phyloP scores from a whole-genome alignment of 2,329 filamentous ascomycete genomes.

The Diaporthe sp. region DNA sequence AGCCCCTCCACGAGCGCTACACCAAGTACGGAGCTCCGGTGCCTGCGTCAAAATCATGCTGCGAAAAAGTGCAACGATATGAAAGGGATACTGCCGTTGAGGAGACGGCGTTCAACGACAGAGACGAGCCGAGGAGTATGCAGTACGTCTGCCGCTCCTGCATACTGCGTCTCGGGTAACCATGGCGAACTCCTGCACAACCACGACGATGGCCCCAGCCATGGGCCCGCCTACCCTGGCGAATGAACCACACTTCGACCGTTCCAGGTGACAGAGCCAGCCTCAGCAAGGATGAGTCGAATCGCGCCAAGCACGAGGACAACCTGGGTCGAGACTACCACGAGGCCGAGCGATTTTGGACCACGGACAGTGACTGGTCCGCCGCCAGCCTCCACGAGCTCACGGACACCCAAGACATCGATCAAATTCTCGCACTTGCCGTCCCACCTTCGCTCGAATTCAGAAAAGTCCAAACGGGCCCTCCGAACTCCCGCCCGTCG shows the following conservation, averaged over 20 bases:
- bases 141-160: constrained; percentile 34
- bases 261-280: not conserved
- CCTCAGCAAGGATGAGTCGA: not conserved
- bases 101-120: constrained; percentile 29
- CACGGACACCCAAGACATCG: not conserved
- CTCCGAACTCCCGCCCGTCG: not conserved
- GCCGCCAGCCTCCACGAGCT: not conserved
- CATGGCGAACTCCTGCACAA: constrained; percentile 26
- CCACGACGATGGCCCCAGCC: not conserved
- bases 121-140: constrained; percentile 31
- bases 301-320: not conserved
- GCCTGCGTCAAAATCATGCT: constrained; percentile 8
- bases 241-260: constrained; percentile 9
- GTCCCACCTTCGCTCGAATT: not conserved
- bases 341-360: constrained; percentile 1
- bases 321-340: not conserved
- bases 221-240: not conserved
- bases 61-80: constrained; percentile 24
- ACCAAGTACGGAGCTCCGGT: not conserved
- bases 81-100: constrained; percentile 30
- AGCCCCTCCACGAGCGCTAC: not conserved
- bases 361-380: not conserved
- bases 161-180: constrained; percentile 34
- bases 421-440: not conserved
- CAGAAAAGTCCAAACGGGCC: not conserved